Conservation (phyloP, 805 yeast species). For the Lipomyces lipofer region DNA sequence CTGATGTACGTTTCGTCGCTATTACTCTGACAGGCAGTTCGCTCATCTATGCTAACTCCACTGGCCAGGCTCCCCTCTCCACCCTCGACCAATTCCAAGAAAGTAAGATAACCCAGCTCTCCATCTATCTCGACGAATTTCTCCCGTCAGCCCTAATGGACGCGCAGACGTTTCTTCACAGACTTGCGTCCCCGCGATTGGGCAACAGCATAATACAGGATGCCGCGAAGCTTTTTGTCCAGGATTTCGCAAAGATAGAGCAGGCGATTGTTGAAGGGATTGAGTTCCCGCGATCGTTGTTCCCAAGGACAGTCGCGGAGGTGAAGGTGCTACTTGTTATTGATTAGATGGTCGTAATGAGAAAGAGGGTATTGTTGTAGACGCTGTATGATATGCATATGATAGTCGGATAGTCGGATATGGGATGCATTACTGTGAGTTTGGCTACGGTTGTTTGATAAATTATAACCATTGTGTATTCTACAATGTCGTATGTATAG, state of each 20-base stretch:
- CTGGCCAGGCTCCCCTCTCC: slow-evolving; percentile 4
- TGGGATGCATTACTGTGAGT: too few relatives aligned
- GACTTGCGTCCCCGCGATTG: slow-evolving; percentile 40
- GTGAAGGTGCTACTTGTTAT: slow-evolving; percentile 36
- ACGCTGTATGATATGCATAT: too few relatives aligned
- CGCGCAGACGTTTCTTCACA: slow-evolving; percentile 35
- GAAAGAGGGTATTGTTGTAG: too few relatives aligned
- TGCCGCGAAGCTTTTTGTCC: slow-evolving; percentile 39
- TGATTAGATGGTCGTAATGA: slow-evolving; percentile 18
- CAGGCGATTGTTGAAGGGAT: slow-evolving; percentile 35
- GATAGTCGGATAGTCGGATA: too few relatives aligned
- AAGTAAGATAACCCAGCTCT: slow-evolving; percentile 22
- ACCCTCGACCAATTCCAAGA: slow-evolving; percentile 14
- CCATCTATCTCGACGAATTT: slow-evolving; percentile 39
- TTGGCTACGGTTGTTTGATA: too few relatives aligned
- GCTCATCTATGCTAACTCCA: slow-evolving; percentile 1
- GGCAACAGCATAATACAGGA: slow-evolving; percentile 37
- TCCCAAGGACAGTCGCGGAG: slow-evolving; percentile 38
- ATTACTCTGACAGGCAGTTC: background rate
- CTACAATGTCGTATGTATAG: too few relatives aligned
- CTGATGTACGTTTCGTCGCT: slow-evolving; percentile 11
- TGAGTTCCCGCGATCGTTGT: slow-evolving; percentile 29
- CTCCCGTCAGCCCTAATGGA: slow-evolving; percentile 41
- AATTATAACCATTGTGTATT: too few relatives aligned
- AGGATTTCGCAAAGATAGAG: slow-evolving; percentile 37